These are phyloP conservation scores for Neurospora tetraspora DNA, from an alignment of 495 filamentous ascomycete species.

Conservation along the genomic window DNA sequence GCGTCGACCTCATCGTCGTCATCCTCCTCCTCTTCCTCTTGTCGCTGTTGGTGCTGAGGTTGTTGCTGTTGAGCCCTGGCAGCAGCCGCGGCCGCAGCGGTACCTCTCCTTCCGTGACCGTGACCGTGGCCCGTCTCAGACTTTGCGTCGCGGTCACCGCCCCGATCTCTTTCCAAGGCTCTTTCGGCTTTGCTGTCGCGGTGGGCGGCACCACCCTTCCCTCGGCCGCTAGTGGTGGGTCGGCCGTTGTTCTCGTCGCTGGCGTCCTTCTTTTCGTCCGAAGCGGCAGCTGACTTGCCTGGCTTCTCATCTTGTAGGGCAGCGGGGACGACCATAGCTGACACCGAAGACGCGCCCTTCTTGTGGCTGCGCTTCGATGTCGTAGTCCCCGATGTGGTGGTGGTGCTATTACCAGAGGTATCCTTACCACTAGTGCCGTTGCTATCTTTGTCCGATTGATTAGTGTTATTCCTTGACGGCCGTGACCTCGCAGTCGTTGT, in stretches of 20 bases:
- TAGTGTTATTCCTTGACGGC: constrained; percentile 14
- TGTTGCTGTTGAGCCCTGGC: constrained; percentile 12
- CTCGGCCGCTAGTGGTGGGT: not conserved
- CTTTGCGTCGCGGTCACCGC: not conserved
- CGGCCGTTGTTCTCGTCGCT: constrained; percentile 6
- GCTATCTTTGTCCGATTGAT: not conserved
- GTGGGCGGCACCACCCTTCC: not conserved
- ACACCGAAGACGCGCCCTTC: constrained; percentile 42
- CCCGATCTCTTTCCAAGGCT: not conserved
- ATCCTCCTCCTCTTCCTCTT: constrained; percentile 41
- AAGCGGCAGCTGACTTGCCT: not conserved
- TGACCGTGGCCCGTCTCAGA: not conserved
- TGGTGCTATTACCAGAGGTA: constrained; percentile 1
- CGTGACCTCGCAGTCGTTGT: constrained; percentile 12
- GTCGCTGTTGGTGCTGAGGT: constrained; percentile 24
- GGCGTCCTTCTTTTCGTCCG: not conserved
- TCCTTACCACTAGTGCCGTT: not conserved
- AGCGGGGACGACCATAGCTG: constrained; percentile 20
- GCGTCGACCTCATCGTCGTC: constrained; percentile 63
- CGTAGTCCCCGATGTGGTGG: constrained; percentile 1
- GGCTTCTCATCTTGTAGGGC: not conserved
- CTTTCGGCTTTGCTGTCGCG: not conserved
- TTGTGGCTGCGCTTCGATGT: constrained; percentile 57
- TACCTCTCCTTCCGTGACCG: not conserved
- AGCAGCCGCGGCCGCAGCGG: not conserved